Conservation (phyloP, 805 yeast species). For the Sungouiozyma intestinalis region DNA sequence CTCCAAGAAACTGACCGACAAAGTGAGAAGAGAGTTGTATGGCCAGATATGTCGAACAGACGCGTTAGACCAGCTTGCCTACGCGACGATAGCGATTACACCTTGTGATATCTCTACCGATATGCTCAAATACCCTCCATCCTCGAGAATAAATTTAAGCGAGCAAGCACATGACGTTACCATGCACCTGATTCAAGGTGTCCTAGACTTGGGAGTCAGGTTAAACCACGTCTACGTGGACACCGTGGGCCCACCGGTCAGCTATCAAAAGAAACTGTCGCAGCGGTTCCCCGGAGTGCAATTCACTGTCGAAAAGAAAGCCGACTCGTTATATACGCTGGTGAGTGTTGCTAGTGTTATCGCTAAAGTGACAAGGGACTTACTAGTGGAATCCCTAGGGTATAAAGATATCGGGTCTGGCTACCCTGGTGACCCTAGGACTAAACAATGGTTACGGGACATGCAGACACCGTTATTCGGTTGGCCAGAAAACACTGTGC, state of each 20-base stretch:
- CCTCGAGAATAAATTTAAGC: slow-evolving; percentile 54
- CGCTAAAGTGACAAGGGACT: slow-evolving; percentile 92
- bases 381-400: slow-evolving; percentile 25
- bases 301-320: slow-evolving; percentile 85
- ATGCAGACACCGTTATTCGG: slow-evolving; percentile 70
- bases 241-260: slow-evolving; percentile 91
- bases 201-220: slow-evolving; percentile 50
- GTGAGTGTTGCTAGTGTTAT: slow-evolving; percentile 93
- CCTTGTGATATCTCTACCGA: slow-evolving; percentile 82
- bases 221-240: slow-evolving; percentile 75
- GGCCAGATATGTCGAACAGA: slow-evolving; percentile 41
- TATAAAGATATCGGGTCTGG: slow-evolving; percentile 67
- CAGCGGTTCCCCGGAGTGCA: slow-evolving; percentile 56
- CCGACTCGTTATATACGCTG: slow-evolving; percentile 84
- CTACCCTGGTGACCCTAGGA: slow-evolving; percentile 87
- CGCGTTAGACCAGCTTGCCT: slow-evolving; percentile 57
- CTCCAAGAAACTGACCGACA: slow-evolving; percentile 76
- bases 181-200: slow-evolving; percentile 59
- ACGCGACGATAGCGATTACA: slow-evolving; percentile 77
- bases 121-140: slow-evolving; percentile 60
- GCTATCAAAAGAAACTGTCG: slow-evolving; percentile 69
- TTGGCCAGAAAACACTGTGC: slow-evolving; percentile 61
- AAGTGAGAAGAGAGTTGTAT: slow-evolving; percentile 53
- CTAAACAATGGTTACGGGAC: slow-evolving; percentile 61
- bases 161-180: slow-evolving; percentile 97